These are phyloP conservation scores for Termitomyces sp. DNA, from an alignment of 768 basidiomycete genomes.

Conservation along the genomic window DNA sequence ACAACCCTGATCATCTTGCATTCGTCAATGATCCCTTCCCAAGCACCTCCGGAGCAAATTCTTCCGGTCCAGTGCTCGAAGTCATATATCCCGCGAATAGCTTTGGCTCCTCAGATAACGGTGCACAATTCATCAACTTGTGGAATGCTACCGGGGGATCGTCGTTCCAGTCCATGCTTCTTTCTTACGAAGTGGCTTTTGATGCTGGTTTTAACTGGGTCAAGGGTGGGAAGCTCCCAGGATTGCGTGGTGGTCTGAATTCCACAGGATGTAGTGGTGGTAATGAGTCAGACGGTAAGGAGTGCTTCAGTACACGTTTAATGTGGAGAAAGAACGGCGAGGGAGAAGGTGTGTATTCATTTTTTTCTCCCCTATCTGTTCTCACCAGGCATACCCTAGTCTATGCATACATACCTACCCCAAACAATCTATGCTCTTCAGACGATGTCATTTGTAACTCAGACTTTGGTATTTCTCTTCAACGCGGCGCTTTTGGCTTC, in stretches of 20 bases:
- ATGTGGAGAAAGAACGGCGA: constrained; percentile 71
- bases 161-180: constrained; percentile 62
- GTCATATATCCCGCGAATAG: constrained; percentile 63
- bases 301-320: constrained; percentile 70
- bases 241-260: constrained; percentile 65
- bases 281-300: constrained; percentile 52
- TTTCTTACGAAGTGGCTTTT: constrained; percentile 76
- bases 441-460: constrained; percentile 60
- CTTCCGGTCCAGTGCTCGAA: constrained; percentile 47
- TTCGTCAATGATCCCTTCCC: constrained; percentile 74
- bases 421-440: constrained; percentile 57
- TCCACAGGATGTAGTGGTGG: constrained; percentile 70
- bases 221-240: constrained; percentile 75
- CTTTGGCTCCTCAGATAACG: constrained; percentile 59
- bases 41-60: constrained; percentile 27
- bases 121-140: constrained; percentile 63
- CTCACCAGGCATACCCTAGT: constrained; percentile 35
- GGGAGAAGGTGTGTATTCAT: constrained; percentile 59
- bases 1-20: constrained; percentile 49
- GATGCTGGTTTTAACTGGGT: constrained; percentile 65
- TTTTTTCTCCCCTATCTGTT: neutral
- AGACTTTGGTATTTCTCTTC: constrained; percentile 76
- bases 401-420: constrained; percentile 75
- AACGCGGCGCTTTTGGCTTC: constrained; percentile 65
- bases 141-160: constrained; percentile 63